Base-by-base conservation (phyloP, 768 basidiomycete genomes). In the Candolleomyces eurysporus region DNA sequence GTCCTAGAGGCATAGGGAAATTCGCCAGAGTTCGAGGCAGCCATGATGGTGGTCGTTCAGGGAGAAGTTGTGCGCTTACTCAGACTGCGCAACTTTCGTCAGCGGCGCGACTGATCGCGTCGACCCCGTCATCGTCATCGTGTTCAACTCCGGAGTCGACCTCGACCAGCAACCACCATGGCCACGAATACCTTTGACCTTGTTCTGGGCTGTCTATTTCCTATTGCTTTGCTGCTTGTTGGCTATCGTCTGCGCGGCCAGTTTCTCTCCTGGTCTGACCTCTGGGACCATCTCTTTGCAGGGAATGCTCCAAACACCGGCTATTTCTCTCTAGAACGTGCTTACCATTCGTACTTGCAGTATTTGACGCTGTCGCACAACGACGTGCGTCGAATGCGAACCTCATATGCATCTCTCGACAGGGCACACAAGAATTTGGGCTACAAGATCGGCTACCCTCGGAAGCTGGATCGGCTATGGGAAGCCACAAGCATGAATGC, bases 361-460 rank as follows among this genome's bases (percentile, higher is more conserved):
- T 87, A 85, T 65, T 69, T 66, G 3, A 64, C 66, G 32, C 70
- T 84, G 2, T 76, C 84, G 6, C 62, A 63, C n/a, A 60, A 63
- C 22, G 85, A 86, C 60, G 67, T 82, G 0, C 53, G 69, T 3
- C 65, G 67, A 3, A 82, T 83, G 73, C 78, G 76, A 32, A 62
- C 63, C 0, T 77, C 82, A 0, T 86, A 84, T 61, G 65, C 65
- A 7, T 71, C 74, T n/a, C 72, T 84, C 36, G 72, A 76, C 17
- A 75, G 82, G 5, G 68, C 68, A 0, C 79, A 83, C 65, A 84
- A 79, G 65, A 78, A 79, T 9, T 66, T 85, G 4, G 83, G 79
- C 0, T 78, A 78, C 67, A 75, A 74, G 19, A 75, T 87, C 48
- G 83, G 84, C 1, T 88, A 88, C 65, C 72, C 81, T 5, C 71